Conservation (phyloP, 495 filamentous ascomycete species). For the Glonium stellatum region DNA sequence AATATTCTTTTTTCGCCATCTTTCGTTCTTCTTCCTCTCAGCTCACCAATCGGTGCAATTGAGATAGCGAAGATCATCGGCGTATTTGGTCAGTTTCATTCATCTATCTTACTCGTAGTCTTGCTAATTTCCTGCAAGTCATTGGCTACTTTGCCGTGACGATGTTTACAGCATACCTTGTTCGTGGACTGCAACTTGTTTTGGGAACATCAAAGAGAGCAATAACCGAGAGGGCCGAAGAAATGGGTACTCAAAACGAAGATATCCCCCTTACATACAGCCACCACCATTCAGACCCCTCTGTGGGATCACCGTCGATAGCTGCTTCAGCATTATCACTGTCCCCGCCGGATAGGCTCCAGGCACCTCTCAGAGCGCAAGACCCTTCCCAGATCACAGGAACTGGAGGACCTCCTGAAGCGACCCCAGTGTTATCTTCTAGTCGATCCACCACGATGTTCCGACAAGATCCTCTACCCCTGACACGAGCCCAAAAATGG, state of each 20-base stretch:
- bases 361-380: slow-evolving; percentile 31
- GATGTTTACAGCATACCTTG: slow-evolving; percentile 43
- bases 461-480: slow-evolving; percentile 37
- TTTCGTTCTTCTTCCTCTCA: slow-evolving; percentile 49
- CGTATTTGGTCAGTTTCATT: slow-evolving; percentile 42
- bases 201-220: slow-evolving; percentile 44
- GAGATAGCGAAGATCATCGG: slow-evolving; percentile 50
- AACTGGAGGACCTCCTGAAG: slow-evolving; percentile 37
- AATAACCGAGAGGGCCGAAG: slow-evolving; percentile 44
- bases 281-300: neutral
- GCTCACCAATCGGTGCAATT: slow-evolving; percentile 43
- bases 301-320: slow-evolving; percentile 1
- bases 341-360: slow-evolving; percentile 13
- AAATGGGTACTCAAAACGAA: slow-evolving; percentile 38
- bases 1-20: slow-evolving; percentile 50
- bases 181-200: slow-evolving; percentile 43
- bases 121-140: slow-evolving; percentile 30
- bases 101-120: neutral
- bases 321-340: neutral
- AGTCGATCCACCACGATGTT: slow-evolving; percentile 1
- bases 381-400: slow-evolving; percentile 37
- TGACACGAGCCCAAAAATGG: slow-evolving; percentile 42
- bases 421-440: slow-evolving; percentile 7
- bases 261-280: slow-evolving; percentile 32
- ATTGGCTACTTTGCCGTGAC: slow-evolving; percentile 46